Percentiles rank a stretch among this genome's conserved stretches.
These are phyloP conservation scores for Lasiodiplodia sp. DNA, from an alignment of 2,329 filamentous ascomycete species.

Conservation along the genomic window DNA sequence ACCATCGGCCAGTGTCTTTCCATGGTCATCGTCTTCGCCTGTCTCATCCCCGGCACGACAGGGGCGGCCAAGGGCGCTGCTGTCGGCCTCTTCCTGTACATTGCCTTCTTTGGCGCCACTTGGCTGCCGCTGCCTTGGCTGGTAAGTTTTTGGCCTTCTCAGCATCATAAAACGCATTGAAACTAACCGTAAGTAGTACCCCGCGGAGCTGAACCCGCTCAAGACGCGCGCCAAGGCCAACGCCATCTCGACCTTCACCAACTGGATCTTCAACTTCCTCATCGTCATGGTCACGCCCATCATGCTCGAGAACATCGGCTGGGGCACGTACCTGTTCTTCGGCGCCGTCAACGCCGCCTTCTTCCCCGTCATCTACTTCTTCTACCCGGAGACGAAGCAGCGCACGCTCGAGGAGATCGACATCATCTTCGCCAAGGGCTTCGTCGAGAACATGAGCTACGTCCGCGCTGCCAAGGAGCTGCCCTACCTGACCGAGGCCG, in stretches of 20 bases:
- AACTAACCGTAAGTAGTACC: conserved; percentile 25
- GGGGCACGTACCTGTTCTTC: conserved; percentile 33
- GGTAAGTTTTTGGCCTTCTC: background rate
- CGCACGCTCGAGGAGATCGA: conserved; percentile 62
- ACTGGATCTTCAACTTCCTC: conserved; percentile 52
- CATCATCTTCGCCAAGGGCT: conserved; percentile 56
- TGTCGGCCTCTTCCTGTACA: conserved; percentile 73
- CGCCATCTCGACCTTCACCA: conserved; percentile 60
- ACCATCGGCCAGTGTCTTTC: conserved; percentile 62
- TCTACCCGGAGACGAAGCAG: conserved; percentile 62
- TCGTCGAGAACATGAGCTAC: conserved; percentile 66
- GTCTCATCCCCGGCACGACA: conserved; percentile 47
- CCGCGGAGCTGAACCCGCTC: conserved; percentile 62
- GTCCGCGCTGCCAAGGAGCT: conserved; percentile 65
- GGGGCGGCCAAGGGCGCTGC: conserved; percentile 56
- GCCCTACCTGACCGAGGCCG: conserved; percentile 59
- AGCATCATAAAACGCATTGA: background rate
- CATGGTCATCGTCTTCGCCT: conserved; percentile 57
- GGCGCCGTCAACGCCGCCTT: conserved; percentile 40
- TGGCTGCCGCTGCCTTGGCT: conserved; percentile 70
- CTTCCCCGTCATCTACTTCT: conserved; percentile 53
- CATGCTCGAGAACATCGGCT: conserved; percentile 44
- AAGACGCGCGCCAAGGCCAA: conserved; percentile 64
- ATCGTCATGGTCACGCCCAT: conserved; percentile 52
- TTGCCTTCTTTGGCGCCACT: conserved; percentile 71